Base-by-base conservation (phyloP, 169 alveolate genomes). In the Plasmodium cynomolgi region DNA sequence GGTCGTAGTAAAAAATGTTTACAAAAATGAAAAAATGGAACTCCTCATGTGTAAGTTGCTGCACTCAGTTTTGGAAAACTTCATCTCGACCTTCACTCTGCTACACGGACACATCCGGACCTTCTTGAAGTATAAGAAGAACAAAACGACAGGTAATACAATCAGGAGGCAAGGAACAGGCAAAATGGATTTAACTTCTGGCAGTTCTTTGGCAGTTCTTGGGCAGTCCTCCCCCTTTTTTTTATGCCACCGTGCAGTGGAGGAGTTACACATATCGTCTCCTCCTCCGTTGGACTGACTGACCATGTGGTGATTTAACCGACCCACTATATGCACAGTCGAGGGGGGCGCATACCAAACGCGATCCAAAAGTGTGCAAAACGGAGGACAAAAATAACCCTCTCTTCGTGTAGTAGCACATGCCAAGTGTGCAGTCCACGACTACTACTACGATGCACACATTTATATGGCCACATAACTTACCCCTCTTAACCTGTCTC, bases 31-130 rank as follows among this genome's bases (percentile, higher is more conserved):
- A 13, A 88, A 88, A 26, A 79, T 80, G 83, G 94, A 88, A 88
- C 20, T 58, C 31, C 73, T 88, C 41, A 81, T 88, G 88, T 88
- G 94, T 23, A 88, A 62, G 81, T 62, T 88, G 17, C 72, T 88
- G 50, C 94, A 88, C 44, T 68, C 74, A 2, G 37, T 88, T 79
- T 44, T 88, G 31, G 47, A 62, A 26, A 88, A 88, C 47, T 88
- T 88, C 62, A 88, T 62, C 44, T 88, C 94, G 5, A 88, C 81
- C 58, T 88, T 88, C 81, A 88, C 94, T 7, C 73, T 88, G 15
- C 62, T 88, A 23, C 94, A 88, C 81, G 94, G 94, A 26, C 88
- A 88, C 47, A 80, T 88, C 44, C 88, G 94, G 26, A 88, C 47
- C 31, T 88, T 79, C 54, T 33, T 88, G 13, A 88, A 80, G 34